A percentile compares a stretch with the other conserved stretches of the same genome.
phyloP scores from a whole-genome alignment of 2,329 filamentous ascomycete genomes.

The Microsporum ferrugineum region DNA sequence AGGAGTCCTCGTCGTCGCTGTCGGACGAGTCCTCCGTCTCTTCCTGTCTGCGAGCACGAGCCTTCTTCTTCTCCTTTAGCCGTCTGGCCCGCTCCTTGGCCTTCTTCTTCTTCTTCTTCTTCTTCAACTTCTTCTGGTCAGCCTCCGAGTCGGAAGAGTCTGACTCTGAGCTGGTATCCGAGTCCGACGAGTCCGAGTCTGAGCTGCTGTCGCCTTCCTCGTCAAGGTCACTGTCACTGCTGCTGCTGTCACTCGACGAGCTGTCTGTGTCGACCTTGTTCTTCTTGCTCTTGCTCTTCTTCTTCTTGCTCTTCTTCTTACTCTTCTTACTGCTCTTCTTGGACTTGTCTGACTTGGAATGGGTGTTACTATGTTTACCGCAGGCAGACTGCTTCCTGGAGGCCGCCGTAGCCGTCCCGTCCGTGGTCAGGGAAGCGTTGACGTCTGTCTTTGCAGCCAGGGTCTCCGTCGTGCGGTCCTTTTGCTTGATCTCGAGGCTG shows the following conservation, averaged over 20 bases:
- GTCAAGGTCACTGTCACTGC: conserved; percentile 20
- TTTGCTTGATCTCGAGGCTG: background rate
- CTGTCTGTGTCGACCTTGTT: background rate
- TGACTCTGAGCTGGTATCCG: background rate
- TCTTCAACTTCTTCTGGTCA: background rate
- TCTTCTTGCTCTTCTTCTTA: conserved; percentile 9
- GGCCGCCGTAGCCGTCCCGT: background rate
- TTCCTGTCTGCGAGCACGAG: background rate
- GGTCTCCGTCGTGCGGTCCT: background rate
- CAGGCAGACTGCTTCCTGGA: background rate
- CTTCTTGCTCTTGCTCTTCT: conserved; percentile 9
- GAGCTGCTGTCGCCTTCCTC: conserved; percentile 18
- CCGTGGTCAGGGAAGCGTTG: background rate
- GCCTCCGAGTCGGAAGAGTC: background rate
- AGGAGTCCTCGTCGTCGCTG: conserved; percentile 15
- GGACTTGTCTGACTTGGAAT: conserved; percentile 1
- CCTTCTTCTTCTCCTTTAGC: conserved; percentile 5
- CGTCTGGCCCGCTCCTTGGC: background rate
- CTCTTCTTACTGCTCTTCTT: conserved; percentile 6
- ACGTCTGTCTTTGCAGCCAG: conserved; percentile 1
- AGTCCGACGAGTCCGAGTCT: background rate
- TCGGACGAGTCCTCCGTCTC: conserved; percentile 9
- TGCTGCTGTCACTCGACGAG: conserved; percentile 7
- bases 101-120: conserved; percentile 7
- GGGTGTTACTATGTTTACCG: background rate